phyloP scores from a whole-genome alignment of 352 stramenopile species.

The Detonula confervacea region DNA sequence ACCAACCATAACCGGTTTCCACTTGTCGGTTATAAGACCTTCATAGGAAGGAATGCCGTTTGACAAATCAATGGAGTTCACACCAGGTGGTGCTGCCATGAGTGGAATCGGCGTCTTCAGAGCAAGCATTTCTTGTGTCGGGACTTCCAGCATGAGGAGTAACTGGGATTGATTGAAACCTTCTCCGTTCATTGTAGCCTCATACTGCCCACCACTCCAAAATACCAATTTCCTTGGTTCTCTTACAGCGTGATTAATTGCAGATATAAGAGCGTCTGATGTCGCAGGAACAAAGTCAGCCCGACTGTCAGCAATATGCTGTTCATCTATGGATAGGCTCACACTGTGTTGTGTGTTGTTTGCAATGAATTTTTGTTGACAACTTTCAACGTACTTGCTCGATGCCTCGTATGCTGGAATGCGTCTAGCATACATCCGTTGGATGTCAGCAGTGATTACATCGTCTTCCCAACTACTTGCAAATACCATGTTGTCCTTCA shows the following conservation, averaged over 20 bases:
- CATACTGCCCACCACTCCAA: constrained; percentile 34
- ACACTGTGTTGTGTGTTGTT: constrained; percentile 10
- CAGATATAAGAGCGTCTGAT: constrained; percentile 4
- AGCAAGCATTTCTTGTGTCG: background rate
- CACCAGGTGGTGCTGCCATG: constrained; percentile 9
- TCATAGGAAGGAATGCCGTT: constrained; percentile 15
- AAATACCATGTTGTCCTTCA: constrained; percentile 18
- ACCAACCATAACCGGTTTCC: constrained; percentile 34
- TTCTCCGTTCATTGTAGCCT: constrained; percentile 41
- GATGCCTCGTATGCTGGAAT: constrained; percentile 32
- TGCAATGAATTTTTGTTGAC: constrained; percentile 1
- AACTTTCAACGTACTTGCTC: constrained; percentile 23
- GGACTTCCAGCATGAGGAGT: constrained; percentile 34
- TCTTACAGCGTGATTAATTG: constrained; percentile 32
- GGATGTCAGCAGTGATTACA: background rate
- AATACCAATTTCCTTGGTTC: constrained; percentile 44
- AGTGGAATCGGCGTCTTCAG: constrained; percentile 14
- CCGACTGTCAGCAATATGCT: constrained; percentile 11
- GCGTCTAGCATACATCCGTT: constrained; percentile 44
- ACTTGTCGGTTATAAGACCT: constrained; percentile 2
- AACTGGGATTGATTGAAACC: constrained; percentile 37
- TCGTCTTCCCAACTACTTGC: constrained; percentile 18
- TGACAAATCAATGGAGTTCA: background rate
- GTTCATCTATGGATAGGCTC: constrained; percentile 15
- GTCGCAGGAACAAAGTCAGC: constrained; percentile 1